Conservation (phyloP, 1,284 basidiomycete genomes). For the Tausonia pullulans region DNA sequence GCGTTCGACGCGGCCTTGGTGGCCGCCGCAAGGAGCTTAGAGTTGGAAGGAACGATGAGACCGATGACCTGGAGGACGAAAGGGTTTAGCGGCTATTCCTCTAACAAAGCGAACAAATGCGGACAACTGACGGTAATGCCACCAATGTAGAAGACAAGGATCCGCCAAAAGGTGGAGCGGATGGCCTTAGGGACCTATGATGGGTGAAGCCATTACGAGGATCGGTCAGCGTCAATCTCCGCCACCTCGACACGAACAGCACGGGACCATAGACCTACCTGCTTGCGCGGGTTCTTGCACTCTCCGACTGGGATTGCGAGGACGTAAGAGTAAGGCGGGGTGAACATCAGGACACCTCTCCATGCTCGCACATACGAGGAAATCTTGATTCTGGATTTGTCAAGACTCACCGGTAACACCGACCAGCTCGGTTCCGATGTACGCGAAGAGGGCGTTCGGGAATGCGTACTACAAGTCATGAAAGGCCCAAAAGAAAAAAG, state of each 20-base stretch:
- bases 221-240: too few species aligned
- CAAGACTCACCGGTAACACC: constrained; percentile 20
- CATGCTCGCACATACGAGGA: too few species aligned
- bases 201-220: constrained; percentile 15
- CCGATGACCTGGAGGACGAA: constrained; percentile 12
- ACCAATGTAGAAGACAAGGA: constrained; percentile 37
- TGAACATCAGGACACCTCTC: too few species aligned
- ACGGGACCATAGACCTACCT: constrained; percentile 32
- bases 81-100: too few species aligned
- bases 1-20: constrained; percentile 46
- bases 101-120: too few species aligned
- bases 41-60: constrained; percentile 24
- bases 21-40: constrained; percentile 26
- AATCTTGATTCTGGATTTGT: neutral
- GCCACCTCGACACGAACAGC: constrained; percentile 26
- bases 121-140: neutral
- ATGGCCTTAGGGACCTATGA: constrained; percentile 5
- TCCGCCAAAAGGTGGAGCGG: constrained; percentile 40
- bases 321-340: neutral
- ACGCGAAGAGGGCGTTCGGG: constrained; percentile 25
- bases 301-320: constrained; percentile 39
- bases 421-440: constrained; percentile 49
- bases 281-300: constrained; percentile 46
- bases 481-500: too few species aligned
- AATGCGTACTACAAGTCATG: constrained; percentile 5